Evolutionary conservation across 495 filamentous ascomycete genomes (phyloP), one percentile per base, ranked within the genome.

Genomic region (Penicillium simplicissimum): DNA sequence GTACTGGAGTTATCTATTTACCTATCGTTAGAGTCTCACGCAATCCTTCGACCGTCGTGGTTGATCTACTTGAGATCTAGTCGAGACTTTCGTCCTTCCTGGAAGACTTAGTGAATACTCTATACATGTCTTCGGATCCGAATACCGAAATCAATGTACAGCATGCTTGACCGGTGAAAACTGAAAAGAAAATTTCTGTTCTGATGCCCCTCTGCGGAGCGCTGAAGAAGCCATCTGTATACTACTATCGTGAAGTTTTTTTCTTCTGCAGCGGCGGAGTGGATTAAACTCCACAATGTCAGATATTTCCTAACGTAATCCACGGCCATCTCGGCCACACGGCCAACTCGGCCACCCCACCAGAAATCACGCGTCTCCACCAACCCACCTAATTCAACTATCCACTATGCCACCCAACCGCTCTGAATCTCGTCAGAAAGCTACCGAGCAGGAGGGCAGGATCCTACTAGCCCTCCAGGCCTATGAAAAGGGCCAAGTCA

Each of bases 131-230:
- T 9, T 49, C 25, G 45, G 21, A 28, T 8, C 45, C 45, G 25
- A 49, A 10, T 49, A 49, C 23, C 5, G 45, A 49, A 31, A 49
- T 49, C 14, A 31, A 53, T 17, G 25, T 52, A 57, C 23, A 23
- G 25, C n/a, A 11, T 34, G 48, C 49, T 57, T 66, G 67, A 70
- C 67, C 67, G 67, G 69, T 70, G 69, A 70, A n/a, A n/a, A n/a
- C n/a, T n/a, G n/a, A n/a, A n/a, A 64, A 61, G 65, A 65, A 63
- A 64, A 61, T 49, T 66, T 59, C 37, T 63, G 55, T 62, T 62
- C 58, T 55, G 15, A 19, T 55, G 65, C 64, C 58, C 69, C 67
- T 68, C 63, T 71, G 65, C 63, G 63, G 66, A 63, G n/a, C n/a
- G n/a, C n/a, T n/a, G n/a, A n/a, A n/a, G 66, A 65, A 58, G 42